Evolutionary conservation across 2,329 filamentous ascomycete genomes (phyloP).

Genomic region (Cladophialophora exuberans): DNA sequence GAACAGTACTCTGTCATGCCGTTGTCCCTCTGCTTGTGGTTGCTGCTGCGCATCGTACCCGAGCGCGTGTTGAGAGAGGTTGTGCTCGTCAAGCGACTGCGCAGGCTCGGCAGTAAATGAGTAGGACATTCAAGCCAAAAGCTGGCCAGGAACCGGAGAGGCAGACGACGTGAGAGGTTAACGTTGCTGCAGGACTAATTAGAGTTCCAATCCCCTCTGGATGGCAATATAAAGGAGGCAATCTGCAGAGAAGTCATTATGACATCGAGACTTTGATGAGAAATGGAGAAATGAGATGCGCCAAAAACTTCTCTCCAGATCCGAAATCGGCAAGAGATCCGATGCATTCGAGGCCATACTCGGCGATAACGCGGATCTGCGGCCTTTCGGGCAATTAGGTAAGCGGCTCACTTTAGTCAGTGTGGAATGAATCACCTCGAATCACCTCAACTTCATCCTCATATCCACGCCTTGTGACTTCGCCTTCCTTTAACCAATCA

Average conservation of each 20-base stretch:
- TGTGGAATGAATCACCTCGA: too few species aligned
- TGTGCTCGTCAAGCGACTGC: conserved; percentile 26
- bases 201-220: too few species aligned
- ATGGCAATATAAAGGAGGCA: conserved; percentile 2
- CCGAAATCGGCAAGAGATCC: conserved; percentile 4
- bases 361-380: conserved; percentile 21
- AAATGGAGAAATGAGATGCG: conserved; percentile 18
- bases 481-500: not conserved
- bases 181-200: too few species aligned
- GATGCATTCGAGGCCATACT: not conserved
- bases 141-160: not conserved
- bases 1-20: conserved; percentile 35
- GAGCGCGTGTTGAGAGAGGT: conserved; percentile 22
- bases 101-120: conserved; percentile 24
- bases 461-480: too few species aligned
- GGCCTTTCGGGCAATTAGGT: too few species aligned
- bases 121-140: conserved; percentile 32
- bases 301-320: conserved; percentile 6
- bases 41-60: conserved; percentile 23
- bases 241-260: conserved; percentile 19
- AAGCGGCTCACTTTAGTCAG: not conserved
- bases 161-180: not conserved
- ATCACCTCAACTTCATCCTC: conserved; percentile 3
- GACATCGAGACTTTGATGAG: conserved; percentile 24
- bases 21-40: conserved; percentile 25